Evolutionary conservation across 1,284 basidiomycete species (phyloP), one percentile per base, ranked within the genome.

Genomic region (Fomitopsis betulina): DNA sequence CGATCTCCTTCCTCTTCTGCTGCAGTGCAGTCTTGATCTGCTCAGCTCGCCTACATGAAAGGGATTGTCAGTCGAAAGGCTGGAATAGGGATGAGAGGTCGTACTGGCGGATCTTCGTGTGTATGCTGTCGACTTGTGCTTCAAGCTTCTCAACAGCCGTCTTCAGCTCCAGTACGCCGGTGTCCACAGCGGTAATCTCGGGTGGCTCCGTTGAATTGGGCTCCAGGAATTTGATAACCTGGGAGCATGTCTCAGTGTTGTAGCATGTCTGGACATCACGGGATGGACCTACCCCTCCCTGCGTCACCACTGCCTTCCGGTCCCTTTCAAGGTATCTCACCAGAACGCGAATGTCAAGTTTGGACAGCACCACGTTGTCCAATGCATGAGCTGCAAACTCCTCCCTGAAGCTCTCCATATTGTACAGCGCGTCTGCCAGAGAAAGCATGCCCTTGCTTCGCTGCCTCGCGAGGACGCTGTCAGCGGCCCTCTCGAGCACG

Each of bases 321-420:
- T 98, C 96, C 51, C 96, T 80, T 65, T 88, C 82, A 39, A 98
- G 74, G 71, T 87, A 93, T 70, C 79, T 89, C 30, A 96, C 58
- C 33, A 97, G 68, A 2, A 96, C 81, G 56, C 80, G 82, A 12
- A 83, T 70, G 69, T 98, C 93, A 19, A 69, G 66, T 57, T 86
- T 82, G 15, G 88, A 81, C 37, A 82, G 56, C 0, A 68, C 72
- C 15, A 72, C 75, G n/a, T 70, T 72, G 1, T 78, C 74, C 10
- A 79, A 67, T 8, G 82, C 74, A 32, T 77, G 75, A 5, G 65
- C 62, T 0, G 77, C 77, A 72, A 93, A 94, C 53, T 77, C 75
- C 50, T 70, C 73, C 50, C 79, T 76, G 73, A 96, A 95, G 15
- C 78, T 75, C 1, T 87, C 78, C 39, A 81, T 69, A 39, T 75